Percentiles rank a stretch among this genome's conserved stretches.
Conservation (phyloP, 208 protist species). For the Porcisia deanei region DNA sequence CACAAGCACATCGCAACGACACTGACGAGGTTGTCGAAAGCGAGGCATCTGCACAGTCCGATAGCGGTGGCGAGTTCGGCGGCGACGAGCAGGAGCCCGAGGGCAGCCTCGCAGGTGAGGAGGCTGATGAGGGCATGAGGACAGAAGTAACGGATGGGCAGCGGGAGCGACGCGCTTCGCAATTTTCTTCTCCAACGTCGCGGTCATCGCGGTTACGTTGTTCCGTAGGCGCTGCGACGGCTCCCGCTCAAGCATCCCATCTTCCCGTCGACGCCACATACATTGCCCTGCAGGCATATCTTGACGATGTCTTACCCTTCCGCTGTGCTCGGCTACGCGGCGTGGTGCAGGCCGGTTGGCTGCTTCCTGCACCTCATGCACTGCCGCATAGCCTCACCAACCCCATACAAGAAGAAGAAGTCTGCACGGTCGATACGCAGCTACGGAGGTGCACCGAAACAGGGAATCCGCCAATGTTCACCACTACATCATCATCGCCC, state of each 20-base stretch:
- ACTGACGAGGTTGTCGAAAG: not conserved
- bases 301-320: constrained; percentile 28
- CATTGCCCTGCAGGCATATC: constrained; percentile 21
- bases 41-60: not conserved
- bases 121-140: not conserved
- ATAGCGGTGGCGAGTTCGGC: not conserved
- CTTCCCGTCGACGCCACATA: constrained; percentile 21
- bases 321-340: constrained; percentile 43
- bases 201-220: not conserved
- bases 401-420: constrained; percentile 14
- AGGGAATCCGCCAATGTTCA: not conserved
- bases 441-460: not conserved
- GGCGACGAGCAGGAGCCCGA: not conserved
- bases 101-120: constrained; percentile 1
- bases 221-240: not conserved
- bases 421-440: constrained; percentile 2
- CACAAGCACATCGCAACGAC: not conserved
- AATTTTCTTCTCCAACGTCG: not conserved
- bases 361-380: constrained; percentile 40
- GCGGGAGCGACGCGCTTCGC: not conserved
- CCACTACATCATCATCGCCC: not conserved
- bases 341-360: constrained; percentile 55
- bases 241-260: not conserved
- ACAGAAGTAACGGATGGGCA: not conserved
- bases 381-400: constrained; percentile 25